Evolutionary conservation across 148 eudicot genomes (phyloP).

Genomic region (Vaccinium macrocarpon): DNA sequence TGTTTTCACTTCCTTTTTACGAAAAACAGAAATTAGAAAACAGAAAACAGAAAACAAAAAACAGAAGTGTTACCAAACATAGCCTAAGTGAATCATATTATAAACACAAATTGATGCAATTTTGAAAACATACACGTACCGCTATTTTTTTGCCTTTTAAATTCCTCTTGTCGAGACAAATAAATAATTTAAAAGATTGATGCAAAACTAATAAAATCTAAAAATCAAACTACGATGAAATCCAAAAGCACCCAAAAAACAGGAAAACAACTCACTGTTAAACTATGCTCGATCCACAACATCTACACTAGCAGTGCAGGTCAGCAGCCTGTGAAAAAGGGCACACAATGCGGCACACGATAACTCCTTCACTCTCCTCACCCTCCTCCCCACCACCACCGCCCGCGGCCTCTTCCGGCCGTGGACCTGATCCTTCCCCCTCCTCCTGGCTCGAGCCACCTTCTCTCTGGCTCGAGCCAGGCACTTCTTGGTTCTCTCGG

Average conservation of each 20-base stretch:
- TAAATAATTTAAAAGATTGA: no score
- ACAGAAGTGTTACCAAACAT: no score
- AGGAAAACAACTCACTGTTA: background rate
- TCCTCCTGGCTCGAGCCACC: constrained; percentile 18
- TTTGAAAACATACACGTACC: no score
- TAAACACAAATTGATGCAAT: no score
- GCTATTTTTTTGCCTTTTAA: no score
- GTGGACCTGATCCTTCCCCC: background rate
- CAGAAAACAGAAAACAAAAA: no score
- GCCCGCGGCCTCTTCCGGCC: background rate
- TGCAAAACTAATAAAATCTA: no score
- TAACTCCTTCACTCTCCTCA: constrained; percentile 22
- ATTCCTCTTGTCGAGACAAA: no score
- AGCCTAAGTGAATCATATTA: no score
- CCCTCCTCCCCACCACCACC: background rate
- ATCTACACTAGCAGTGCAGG: constrained; percentile 42
- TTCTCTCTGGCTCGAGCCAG: constrained; percentile 31
- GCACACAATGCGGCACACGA: constrained; percentile 28
- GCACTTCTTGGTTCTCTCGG: constrained; percentile 38
- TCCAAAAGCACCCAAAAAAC: background rate
- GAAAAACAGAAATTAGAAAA: no score
- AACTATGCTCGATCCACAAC: constrained; percentile 17
- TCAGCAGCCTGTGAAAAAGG: constrained; percentile 33
- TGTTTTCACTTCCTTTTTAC: no score
- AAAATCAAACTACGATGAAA: no score